A percentile compares a stretch with the other conserved stretches of the same genome.
Evolutionary conservation across 768 basidiomycete genomes (phyloP).

Genomic region (Pleurotus salmoneostramineus): DNA sequence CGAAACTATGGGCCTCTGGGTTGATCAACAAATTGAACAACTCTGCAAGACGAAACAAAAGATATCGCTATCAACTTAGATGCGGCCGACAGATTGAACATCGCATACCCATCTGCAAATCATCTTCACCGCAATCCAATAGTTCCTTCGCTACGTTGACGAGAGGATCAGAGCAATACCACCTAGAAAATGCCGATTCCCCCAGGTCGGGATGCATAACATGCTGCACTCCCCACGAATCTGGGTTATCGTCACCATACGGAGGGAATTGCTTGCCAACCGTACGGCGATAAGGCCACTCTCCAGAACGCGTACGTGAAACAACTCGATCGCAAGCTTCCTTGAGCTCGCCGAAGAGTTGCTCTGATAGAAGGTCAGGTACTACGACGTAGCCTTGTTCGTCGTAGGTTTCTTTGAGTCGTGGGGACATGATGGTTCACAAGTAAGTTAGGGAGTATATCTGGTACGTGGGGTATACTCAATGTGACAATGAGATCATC

Average conservation of each 20-base stretch:
- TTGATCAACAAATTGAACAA: slow-evolving; percentile 76
- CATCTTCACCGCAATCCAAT: slow-evolving; percentile 50
- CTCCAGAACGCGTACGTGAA: slow-evolving; percentile 49
- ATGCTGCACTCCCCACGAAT: slow-evolving; percentile 82
- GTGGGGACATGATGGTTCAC: slow-evolving; percentile 13
- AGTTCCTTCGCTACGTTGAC: slow-evolving; percentile 38
- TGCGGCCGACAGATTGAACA: neutral
- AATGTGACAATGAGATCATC: too few relatives aligned
- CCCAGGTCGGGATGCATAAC: slow-evolving; percentile 73
- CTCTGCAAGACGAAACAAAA: slow-evolving; percentile 34
- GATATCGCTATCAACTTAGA: neutral
- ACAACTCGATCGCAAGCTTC: slow-evolving; percentile 50
- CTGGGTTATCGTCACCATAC: slow-evolving; percentile 51
- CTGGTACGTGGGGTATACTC: too few relatives aligned
- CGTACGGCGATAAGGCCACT: slow-evolving; percentile 63
- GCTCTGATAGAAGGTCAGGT: slow-evolving; percentile 44
- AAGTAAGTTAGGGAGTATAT: neutral
- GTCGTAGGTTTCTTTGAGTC: slow-evolving; percentile 50
- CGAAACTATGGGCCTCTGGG: slow-evolving; percentile 59
- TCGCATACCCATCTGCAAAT: slow-evolving; percentile 69
- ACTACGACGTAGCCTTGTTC: slow-evolving; percentile 65
- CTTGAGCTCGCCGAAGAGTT: slow-evolving; percentile 34
- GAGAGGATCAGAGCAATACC: slow-evolving; percentile 61
- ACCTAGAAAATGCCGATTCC: slow-evolving; percentile 55
- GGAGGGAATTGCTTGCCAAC: slow-evolving; percentile 82